These are phyloP conservation scores for Oxytropis ochrocephala DNA, from an alignment of 306 rosid genomes.

Conservation along the genomic window DNA sequence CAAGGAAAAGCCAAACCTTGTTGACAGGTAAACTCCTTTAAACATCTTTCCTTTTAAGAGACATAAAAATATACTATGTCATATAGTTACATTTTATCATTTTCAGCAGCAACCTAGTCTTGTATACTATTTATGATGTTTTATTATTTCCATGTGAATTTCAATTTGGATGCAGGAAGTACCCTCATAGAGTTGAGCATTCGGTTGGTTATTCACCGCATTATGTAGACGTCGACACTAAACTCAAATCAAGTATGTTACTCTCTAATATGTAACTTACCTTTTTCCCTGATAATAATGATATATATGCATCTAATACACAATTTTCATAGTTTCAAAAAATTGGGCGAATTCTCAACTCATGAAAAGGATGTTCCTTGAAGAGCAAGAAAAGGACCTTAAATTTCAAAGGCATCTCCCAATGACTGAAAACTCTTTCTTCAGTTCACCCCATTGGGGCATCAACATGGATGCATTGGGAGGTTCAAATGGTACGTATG, in stretches of 20 bases:
- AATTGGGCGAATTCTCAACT: slow-evolving; percentile 22
- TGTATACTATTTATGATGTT: neutral
- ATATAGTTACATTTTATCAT: neutral
- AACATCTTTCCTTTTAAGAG: neutral
- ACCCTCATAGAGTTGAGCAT: slow-evolving; percentile 44
- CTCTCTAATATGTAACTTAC: neutral
- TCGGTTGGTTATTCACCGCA: slow-evolving; percentile 28
- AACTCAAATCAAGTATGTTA: slow-evolving; percentile 42
- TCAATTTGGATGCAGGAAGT: slow-evolving; percentile 44
- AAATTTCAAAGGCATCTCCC: slow-evolving; percentile 44
- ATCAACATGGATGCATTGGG: slow-evolving; percentile 28
- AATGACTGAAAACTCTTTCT: slow-evolving; percentile 31
- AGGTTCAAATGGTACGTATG: slow-evolving; percentile 26
- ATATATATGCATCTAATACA: too few species aligned
- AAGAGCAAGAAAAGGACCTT: slow-evolving; percentile 45
- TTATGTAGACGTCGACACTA: slow-evolving; percentile 36
- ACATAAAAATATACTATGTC: neutral
- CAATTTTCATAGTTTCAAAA: slow-evolving; percentile 32
- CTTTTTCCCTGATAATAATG: too few species aligned
- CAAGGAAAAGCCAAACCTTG: slow-evolving; percentile 66
- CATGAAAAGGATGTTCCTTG: slow-evolving; percentile 35
- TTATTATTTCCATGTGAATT: neutral
- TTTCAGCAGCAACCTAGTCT: neutral
- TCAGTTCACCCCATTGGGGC: slow-evolving; percentile 22
- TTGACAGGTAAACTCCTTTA: slow-evolving; percentile 38